Base-by-base conservation (phyloP, 257 asterid genomes). In the Cruciata laevipes region DNA sequence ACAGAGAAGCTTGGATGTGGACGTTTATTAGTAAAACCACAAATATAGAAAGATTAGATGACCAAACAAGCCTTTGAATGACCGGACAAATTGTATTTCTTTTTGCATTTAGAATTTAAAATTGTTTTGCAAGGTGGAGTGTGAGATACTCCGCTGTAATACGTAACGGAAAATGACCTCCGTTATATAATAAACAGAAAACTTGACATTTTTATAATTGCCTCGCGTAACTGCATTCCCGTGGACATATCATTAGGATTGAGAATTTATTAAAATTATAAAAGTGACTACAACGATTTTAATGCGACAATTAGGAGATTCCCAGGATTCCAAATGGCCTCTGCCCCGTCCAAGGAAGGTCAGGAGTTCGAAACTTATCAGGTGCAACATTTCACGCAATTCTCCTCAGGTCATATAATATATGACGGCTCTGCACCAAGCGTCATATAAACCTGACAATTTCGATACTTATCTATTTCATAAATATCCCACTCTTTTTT, bases 371-470 rank as follows among this genome's bases (percentile, higher is more conserved):
- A n/a, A n/a, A n/a, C n/a, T n/a, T n/a, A n/a, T n/a, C n/a, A n/a
- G n/a, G n/a, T n/a, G n/a, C n/a, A n/a, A n/a, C n/a, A n/a, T n/a
- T n/a, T n/a, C n/a, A n/a, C n/a, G n/a, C n/a, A n/a, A n/a, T n/a
- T n/a, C n/a, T n/a, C n/a, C n/a, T n/a, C n/a, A n/a, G n/a, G n/a
- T n/a, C n/a, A n/a, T n/a, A n/a, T n/a, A n/a, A n/a, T n/a, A n/a
- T n/a, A n/a, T n/a, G n/a, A n/a, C n/a, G n/a, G n/a, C n/a, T n/a
- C n/a, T 69, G 55, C 20, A 44, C 0, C 1, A 24, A 7, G 6
- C 18, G 32, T 78, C 62, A 73, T 55, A 62, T 64, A 69, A 72
- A 66, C 82, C 74, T 73, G 81, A 78, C 77, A 84, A 67, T 56
- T n/a, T 24, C 35, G 59, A 56, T 42, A 5, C 66, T 7, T 61